Base-by-base conservation (phyloP, 1,139 yeast genomes). In the Diutina ranongensis region DNA sequence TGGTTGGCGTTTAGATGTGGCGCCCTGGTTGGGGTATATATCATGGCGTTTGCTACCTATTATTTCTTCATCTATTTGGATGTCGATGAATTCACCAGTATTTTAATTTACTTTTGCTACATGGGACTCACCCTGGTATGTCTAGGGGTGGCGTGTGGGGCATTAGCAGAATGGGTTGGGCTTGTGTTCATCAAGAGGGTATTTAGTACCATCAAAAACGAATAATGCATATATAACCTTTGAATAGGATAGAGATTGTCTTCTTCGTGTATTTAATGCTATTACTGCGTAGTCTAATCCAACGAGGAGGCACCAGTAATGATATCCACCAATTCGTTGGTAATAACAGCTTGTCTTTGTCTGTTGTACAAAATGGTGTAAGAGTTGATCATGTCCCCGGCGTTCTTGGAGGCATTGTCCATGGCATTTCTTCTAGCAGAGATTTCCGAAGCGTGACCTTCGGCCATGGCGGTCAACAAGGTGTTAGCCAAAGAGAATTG, bases 361-460 rank as follows among this genome's bases (percentile, higher is more conserved):
- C 98, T 89, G 89, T 92, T 92, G 75, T 92, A 92, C 70, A 89
- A 80, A 68, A 92, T 92, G 57, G 97, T 83, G 83, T 86, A 89
- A 64, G 78, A 82, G 74, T 78, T 82, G 65, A 92, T 92, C 98
- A 92, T 92, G 60, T 92, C 98, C 72, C 95, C 95, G 54, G 98
- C 98, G 67, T 89, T 92, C 94, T 92, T 92, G 59, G 97, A 88
- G 54, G 98, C 98, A 65, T 89, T 92, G 72, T 92, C 98, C 98
- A 92, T 92, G 60, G 98, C 98, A 67, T 88, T 89, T 82, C 98
- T 89, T 81, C 98, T 88, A 52, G 98, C 97, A 56, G 95, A 84
- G 58, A 89, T 77, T 76, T 92, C 98, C 49, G 97, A 86, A 54
- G 98, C 97, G 68, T 92, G 89, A 68, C 97, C 97, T 67, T 92